Evolutionary conservation across 192 early-diverging fungal genomes (phyloP), one percentile per base, ranked within the genome.

Genomic region (Physocladia obscura): DNA sequence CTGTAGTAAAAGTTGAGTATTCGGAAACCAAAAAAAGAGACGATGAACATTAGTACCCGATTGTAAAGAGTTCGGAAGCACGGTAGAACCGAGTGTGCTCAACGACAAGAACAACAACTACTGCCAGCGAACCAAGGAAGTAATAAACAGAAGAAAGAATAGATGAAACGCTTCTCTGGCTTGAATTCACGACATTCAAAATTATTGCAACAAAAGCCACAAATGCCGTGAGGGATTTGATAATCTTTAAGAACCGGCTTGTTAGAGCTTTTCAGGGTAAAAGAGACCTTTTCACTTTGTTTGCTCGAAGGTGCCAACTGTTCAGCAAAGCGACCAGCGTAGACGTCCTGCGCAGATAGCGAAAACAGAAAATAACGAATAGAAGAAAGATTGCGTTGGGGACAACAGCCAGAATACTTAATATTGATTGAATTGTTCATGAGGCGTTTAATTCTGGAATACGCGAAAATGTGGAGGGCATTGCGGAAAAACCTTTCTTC

Each of bases 71-170:
- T 70, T 4, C 68, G 67, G 30, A 71, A 13, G 74, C 40, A 1
- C 74, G 67, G 22, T 27, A 35, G 29, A 69, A 30, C 5, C 60
- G 57, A 1, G 68, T 63, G 47, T 75, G 74, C 50, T 75, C 74
- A 3, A 70, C 50, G 31, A 35, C 47, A 22, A 70, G 69, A 1
- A 34, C 21, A 30, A 32, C 57, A 0, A 35, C 27, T 4, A 52
- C 57, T 1, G 30, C 17, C 0, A n/a, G 29, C 2, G 69, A 70
- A 1, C 52, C 69, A 8, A 60, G 15, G 15, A 70, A 27, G 19
- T 31, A 8, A 19, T 35, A 47, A 19, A 30, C 5, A 17, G 11
- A 32, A 2, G 69, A 36, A 1, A 70, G 31, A 35, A 60, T 37
- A 3, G 24, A 5, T 8, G 69, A 48, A 11, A 55, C 69, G 32